Evolutionary conservation across 2,329 filamentous ascomycete species (phyloP).

Genomic region (Epichloe sp.): DNA sequence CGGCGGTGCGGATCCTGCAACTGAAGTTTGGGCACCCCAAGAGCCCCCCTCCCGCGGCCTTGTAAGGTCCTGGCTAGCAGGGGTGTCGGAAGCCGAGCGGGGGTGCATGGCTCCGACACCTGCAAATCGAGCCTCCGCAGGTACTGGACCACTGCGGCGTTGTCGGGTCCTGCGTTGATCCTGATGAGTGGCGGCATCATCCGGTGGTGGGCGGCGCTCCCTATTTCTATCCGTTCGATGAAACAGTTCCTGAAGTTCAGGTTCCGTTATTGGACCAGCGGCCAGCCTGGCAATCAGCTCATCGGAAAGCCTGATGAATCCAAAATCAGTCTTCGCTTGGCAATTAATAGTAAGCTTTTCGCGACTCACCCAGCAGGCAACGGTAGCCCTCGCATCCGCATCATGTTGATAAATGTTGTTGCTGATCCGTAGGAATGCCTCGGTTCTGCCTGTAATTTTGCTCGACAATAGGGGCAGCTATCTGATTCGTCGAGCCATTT

Average conservation of each 20-base stretch:
- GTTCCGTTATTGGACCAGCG: conserved; percentile 5
- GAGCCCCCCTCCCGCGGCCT: not conserved
- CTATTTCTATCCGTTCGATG: conserved; percentile 7
- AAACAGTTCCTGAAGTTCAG: conserved; percentile 8
- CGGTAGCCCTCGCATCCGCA: conserved; percentile 15
- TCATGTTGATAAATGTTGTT: conserved; percentile 19
- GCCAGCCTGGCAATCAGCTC: conserved; percentile 11
- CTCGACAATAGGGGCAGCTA: conserved; percentile 51
- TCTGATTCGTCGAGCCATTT: conserved; percentile 52
- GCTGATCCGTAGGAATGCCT: conserved; percentile 11
- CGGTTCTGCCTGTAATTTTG: conserved; percentile 42
- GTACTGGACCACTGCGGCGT: conserved; percentile 10
- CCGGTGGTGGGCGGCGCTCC: conserved; percentile 16
- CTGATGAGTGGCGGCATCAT: conserved; percentile 14
- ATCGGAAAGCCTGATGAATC: conserved; percentile 7
- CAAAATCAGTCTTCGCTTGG: not conserved
- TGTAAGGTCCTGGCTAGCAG: not conserved
- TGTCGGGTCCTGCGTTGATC: conserved; percentile 17
- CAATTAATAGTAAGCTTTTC: not conserved
- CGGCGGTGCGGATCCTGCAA: not conserved
- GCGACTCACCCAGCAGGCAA: conserved; percentile 12
- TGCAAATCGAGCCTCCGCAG: not conserved
- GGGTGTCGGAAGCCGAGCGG: not conserved
- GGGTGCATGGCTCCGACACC: not conserved
- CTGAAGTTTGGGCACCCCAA: not conserved